Evolutionary conservation across 2,329 filamentous ascomycete genomes (phyloP), one percentile per base, ranked within the genome.

Genomic region (Ramularia endophylla): DNA sequence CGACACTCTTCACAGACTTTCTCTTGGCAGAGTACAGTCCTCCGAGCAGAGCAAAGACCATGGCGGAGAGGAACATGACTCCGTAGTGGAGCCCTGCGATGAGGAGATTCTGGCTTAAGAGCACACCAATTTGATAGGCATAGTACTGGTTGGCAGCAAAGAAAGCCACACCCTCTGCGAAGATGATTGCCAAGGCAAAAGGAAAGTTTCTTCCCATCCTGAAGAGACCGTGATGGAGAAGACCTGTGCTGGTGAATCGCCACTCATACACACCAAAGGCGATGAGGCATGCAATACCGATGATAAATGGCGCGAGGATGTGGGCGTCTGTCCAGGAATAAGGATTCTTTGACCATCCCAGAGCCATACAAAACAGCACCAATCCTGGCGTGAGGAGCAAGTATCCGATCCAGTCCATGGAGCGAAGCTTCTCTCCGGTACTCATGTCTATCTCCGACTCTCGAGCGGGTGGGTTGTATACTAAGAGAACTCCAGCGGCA

Each of bases 311-410:
- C 4, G 52, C 60, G 6, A 65, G 55, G 3, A 61, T 56, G 16
- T 57, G 57, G 7, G 41, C 52, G 18, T 51, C 54, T 28, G 53
- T 56, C 63, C 63, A 65, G 2, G 56, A 54, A 46, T 62, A 63
- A 8, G 49, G 41, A 1, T 48, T 48, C 8, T 61, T 59, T 6
- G 61, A 60, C 50, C 61, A 56, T 30, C 53, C 58, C 20, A 64
- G 43, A 19, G 58, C 62, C 16, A 40, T 27, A 5, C 53, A 38
- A 28, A 55, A 47, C n/a, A 54, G 38, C 3, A 49, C 43, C 15
- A 55, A 28, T 4, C 49, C 52, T n/a, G 49, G 25, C 5, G 42
- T 46, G 1, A 54, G 44, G 7, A 55, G 37, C 11, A 25, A 37
- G 12, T 43, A 38, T 8, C 52, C 52, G 27, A 43, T 29, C 16